Evolutionary conservation across 2,329 filamentous ascomycete species (phyloP).

Genomic region (Colletotrichum lindemuthianum): DNA sequence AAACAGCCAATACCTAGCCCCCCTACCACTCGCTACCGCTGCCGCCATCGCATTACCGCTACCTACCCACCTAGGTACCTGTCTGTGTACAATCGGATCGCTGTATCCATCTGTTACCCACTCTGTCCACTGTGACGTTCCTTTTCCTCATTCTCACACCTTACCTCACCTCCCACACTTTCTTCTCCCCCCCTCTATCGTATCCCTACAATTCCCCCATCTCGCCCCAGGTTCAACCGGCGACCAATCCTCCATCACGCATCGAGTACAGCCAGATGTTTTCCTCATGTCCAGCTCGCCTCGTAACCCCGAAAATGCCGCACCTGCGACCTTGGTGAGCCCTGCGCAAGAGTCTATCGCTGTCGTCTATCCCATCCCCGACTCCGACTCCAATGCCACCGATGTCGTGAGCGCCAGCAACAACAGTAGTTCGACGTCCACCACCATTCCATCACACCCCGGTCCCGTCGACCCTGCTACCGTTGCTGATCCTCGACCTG

Average conservation of each 20-base stretch:
- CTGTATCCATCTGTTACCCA: background rate
- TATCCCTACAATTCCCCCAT: slow-evolving; percentile 33
- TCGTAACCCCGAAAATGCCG: slow-evolving; percentile 64
- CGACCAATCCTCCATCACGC: slow-evolving; percentile 43
- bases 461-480: slow-evolving; percentile 14
- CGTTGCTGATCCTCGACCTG: slow-evolving; percentile 10
- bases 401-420: background rate
- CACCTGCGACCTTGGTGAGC: slow-evolving; percentile 58
- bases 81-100: too few relatives aligned
- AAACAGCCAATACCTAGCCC: too few relatives aligned
- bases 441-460: slow-evolving; percentile 12
- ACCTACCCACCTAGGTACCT: too few relatives aligned
- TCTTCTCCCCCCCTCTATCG: slow-evolving; percentile 7
- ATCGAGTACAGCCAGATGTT: slow-evolving; percentile 59
- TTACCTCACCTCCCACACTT: slow-evolving; percentile 7
- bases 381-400: background rate
- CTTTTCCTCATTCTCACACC: slow-evolving; percentile 28
- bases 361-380: slow-evolving; percentile 4
- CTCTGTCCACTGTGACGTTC: slow-evolving; percentile 21
- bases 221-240: slow-evolving; percentile 33
- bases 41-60: too few relatives aligned
- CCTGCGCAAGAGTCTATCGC: slow-evolving; percentile 37
- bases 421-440: slow-evolving; percentile 13
- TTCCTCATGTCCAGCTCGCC: slow-evolving; percentile 67
- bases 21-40: too few relatives aligned